Conservation (phyloP, 768 basidiomycete genomes). For the Lentinus brumalis region DNA sequence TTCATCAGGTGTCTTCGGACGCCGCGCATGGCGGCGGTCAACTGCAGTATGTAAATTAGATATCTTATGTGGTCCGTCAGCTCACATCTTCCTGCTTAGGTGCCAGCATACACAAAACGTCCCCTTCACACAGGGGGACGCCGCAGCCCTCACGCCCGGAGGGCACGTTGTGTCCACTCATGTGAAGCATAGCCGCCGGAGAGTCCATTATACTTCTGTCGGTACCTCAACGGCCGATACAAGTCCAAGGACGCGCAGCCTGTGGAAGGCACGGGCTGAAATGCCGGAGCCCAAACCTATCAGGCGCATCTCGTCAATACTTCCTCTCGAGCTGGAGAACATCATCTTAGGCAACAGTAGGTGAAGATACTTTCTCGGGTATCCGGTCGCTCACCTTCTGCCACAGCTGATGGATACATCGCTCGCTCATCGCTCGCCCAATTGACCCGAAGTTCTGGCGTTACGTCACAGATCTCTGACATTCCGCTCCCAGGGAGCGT, state of each 20-base stretch:
- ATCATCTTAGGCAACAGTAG: conserved; percentile 56
- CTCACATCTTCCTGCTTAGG: conserved; percentile 3
- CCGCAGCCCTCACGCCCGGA: conserved; percentile 7
- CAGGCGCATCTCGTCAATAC: conserved; percentile 24
- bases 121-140: conserved; percentile 8
- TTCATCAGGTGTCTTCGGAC: conserved; percentile 14
- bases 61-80: not conserved
- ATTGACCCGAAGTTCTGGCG: conserved; percentile 17
- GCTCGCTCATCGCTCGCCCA: conserved; percentile 29
- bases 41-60: not conserved
- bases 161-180: conserved; percentile 25
- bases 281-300: not conserved
- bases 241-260: conserved; percentile 1
- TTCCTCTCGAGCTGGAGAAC: conserved; percentile 56
- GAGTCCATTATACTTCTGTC: conserved; percentile 11
- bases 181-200: conserved; percentile 22
- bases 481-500: conserved; percentile 50
- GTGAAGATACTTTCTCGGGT: not conserved
- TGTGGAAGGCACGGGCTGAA: conserved; percentile 30
- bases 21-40: not conserved
- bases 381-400: not conserved
- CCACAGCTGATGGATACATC: conserved; percentile 34
- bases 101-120: conserved; percentile 12
- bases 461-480: conserved; percentile 43
- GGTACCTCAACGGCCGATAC: not conserved